Conservation (phyloP, 2,329 filamentous ascomycete genomes). For the Dendryphion nanum region DNA sequence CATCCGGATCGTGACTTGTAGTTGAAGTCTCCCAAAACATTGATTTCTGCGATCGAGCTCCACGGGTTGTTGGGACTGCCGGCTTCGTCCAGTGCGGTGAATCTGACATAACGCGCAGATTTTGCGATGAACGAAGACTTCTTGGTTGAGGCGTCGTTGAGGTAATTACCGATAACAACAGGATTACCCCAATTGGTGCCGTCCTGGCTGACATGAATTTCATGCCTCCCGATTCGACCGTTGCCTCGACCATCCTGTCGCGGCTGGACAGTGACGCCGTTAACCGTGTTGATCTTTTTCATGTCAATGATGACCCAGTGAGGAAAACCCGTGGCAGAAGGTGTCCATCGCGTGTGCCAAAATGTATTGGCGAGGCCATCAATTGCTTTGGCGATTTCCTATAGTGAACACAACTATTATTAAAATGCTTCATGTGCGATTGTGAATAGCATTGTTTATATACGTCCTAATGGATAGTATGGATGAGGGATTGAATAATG, state of each 20-base stretch:
- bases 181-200: slow-evolving; percentile 22
- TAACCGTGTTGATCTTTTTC: slow-evolving; percentile 25
- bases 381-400: slow-evolving; percentile 26
- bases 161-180: slow-evolving; percentile 26
- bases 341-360: slow-evolving; percentile 34
- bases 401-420: no score
- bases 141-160: slow-evolving; percentile 23
- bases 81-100: slow-evolving; percentile 25
- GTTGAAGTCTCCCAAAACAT: slow-evolving; percentile 20
- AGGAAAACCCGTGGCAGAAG: slow-evolving; percentile 23
- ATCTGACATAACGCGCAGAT: slow-evolving; percentile 20
- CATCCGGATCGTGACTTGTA: slow-evolving; percentile 10
- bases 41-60: slow-evolving; percentile 23
- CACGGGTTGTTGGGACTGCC: slow-evolving; percentile 16
- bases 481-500: no score
- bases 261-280: slow-evolving; percentile 31
- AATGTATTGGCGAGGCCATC: slow-evolving; percentile 30
- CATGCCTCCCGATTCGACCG: slow-evolving; percentile 38
- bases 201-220: slow-evolving; percentile 30
- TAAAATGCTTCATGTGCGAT: no score
- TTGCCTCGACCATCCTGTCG: slow-evolving; percentile 33
- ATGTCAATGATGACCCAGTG: slow-evolving; percentile 36
- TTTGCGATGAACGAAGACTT: slow-evolving; percentile 20
- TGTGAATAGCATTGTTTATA: no score
- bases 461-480: no score